Evolutionary conservation across 2,329 filamentous ascomycete genomes (phyloP).

Genomic region (Fusarium nematophilum): DNA sequence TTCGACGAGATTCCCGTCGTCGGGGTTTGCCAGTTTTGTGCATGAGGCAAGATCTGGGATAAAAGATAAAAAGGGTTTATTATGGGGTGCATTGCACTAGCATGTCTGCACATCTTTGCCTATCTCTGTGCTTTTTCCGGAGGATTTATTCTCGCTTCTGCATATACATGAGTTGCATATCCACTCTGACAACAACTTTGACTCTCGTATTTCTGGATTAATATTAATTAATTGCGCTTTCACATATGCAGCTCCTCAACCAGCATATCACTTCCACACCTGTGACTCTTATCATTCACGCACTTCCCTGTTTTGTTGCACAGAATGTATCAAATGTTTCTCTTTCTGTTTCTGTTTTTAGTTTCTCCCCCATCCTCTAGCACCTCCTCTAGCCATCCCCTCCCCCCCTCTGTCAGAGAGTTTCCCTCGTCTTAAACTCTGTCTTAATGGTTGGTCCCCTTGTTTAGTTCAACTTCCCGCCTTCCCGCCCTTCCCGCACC

Average conservation of each 20-base stretch:
- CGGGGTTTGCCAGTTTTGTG: too few relatives aligned
- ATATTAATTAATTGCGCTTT: too few relatives aligned
- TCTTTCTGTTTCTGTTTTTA: constrained; percentile 3
- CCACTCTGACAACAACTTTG: too few relatives aligned
- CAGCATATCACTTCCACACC: constrained; percentile 19
- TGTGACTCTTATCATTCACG: too few relatives aligned
- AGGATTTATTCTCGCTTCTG: constrained; percentile 6
- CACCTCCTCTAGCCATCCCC: too few relatives aligned
- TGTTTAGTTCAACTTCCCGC: not conserved
- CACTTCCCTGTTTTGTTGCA: too few relatives aligned
- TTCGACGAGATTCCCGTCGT: too few relatives aligned
- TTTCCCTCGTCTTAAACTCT: not conserved
- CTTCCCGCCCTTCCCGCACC: constrained; percentile 19
- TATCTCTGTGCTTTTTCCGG: not conserved
- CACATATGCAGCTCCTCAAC: constrained; percentile 23
- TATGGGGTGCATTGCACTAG: constrained; percentile 1
- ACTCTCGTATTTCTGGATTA: constrained; percentile 24
- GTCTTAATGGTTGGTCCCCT: not conserved
- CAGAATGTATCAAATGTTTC: not conserved
- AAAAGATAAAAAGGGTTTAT: not conserved
- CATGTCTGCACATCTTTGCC: not conserved
- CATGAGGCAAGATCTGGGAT: too few relatives aligned
- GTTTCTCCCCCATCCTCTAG: not conserved
- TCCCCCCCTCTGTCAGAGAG: too few relatives aligned
- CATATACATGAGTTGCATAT: too few relatives aligned